Evolutionary conservation across 176 grass and related monocot genomes (phyloP).

Genomic region (Triticum dicoccoides): DNA sequence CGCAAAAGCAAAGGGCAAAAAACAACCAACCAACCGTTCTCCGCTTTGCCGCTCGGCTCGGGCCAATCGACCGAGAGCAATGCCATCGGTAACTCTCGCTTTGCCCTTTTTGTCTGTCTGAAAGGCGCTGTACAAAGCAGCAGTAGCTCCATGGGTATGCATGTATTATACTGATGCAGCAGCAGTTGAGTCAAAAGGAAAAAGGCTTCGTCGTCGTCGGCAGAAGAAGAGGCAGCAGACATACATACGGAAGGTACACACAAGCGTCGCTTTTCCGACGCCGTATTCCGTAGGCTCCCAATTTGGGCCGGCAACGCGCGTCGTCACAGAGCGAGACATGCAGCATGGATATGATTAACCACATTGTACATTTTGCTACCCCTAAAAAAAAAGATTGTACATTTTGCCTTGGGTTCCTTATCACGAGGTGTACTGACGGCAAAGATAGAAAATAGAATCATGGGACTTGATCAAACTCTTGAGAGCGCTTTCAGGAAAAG

Average conservation of each 20-base stretch:
- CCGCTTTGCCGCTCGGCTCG: neutral
- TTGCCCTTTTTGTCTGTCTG: neutral
- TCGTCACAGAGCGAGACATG: too few species aligned
- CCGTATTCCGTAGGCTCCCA: neutral
- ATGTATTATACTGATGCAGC: neutral
- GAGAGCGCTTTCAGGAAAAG: neutral
- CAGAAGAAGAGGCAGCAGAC: neutral
- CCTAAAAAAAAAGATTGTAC: too few species aligned
- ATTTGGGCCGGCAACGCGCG: neutral
- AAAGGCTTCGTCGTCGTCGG: neutral
- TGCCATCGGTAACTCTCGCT: neutral
- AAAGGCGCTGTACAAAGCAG: too few species aligned
- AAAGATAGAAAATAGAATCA: neutral
- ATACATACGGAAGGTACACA: constrained; percentile 27
- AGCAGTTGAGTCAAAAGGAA: neutral
- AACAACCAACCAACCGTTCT: neutral
- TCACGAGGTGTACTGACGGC: too few species aligned
- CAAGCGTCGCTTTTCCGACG: constrained; percentile 16
- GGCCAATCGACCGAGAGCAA: neutral
- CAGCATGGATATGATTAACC: too few species aligned
- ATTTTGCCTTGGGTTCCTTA: too few species aligned
- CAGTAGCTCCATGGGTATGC: too few species aligned
- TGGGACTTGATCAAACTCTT: neutral
- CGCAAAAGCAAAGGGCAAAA: neutral
- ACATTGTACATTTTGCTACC: too few species aligned